These are phyloP conservation scores for Phytophthora cactorum DNA, from an alignment of 352 stramenopile species.

Conservation along the genomic window DNA sequence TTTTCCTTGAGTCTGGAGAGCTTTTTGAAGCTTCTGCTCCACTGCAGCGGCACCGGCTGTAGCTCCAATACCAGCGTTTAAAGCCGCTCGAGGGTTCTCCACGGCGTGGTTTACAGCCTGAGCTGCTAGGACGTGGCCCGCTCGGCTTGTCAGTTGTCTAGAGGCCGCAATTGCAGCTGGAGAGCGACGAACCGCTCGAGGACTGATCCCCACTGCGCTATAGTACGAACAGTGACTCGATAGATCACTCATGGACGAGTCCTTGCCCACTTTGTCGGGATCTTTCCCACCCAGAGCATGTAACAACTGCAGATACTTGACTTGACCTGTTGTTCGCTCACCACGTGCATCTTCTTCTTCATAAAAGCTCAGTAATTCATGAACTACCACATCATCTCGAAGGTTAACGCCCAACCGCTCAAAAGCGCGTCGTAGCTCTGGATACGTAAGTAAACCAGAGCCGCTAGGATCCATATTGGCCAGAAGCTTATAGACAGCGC, in stretches of 20 bases:
- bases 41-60: constrained; percentile 46
- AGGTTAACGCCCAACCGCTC: constrained; percentile 61
- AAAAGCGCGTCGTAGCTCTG: constrained; percentile 64
- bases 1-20: constrained; percentile 56
- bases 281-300: constrained; percentile 69
- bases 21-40: constrained; percentile 68
- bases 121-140: constrained; percentile 47
- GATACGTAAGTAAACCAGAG: constrained; percentile 58
- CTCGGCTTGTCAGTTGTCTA: constrained; percentile 36
- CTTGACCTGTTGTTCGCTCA: constrained; percentile 40
- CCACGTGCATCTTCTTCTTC: constrained; percentile 65
- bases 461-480: constrained; percentile 62
- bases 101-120: constrained; percentile 39
- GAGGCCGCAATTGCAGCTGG: constrained; percentile 24
- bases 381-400: constrained; percentile 39
- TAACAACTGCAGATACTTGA: constrained; percentile 73
- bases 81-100: constrained; percentile 28
- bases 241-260: constrained; percentile 69
- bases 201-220: constrained; percentile 71
- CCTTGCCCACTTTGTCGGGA: constrained; percentile 51
- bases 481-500: constrained; percentile 67
- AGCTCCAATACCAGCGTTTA: constrained; percentile 41
- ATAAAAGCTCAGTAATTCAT: constrained; percentile 53
- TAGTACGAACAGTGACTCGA: constrained; percentile 86
- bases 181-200: constrained; percentile 43